Evolutionary conservation across 495 filamentous ascomycete species (phyloP).

Genomic region (Thozetella sp.): DNA sequence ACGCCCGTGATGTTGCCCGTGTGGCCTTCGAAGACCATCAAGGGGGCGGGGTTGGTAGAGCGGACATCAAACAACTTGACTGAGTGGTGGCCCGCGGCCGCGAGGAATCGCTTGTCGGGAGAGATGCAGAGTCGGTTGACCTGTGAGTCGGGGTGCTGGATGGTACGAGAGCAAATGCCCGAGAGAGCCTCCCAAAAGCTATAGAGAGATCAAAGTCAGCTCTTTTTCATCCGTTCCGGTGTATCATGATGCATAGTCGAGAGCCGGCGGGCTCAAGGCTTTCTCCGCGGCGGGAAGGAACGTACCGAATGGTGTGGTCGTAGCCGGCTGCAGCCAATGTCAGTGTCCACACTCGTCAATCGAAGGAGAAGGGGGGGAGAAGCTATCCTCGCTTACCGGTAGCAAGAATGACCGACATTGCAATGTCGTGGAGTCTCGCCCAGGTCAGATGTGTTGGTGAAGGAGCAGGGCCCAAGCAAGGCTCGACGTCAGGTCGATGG

Average conservation of each 20-base stretch:
- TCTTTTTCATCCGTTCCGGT: not conserved
- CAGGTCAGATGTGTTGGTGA: not conserved
- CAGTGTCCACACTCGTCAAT: slow-evolving; percentile 4
- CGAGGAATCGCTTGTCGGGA: slow-evolving; percentile 94
- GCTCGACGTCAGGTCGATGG: not conserved
- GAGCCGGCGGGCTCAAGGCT: too few species aligned
- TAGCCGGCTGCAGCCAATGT: slow-evolving; percentile 72
- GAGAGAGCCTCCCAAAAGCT: slow-evolving; percentile 99
- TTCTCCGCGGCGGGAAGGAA: too few species aligned
- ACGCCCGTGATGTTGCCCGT: slow-evolving; percentile 94
- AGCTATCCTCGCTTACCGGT: slow-evolving; percentile 60
- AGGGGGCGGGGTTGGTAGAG: slow-evolving; percentile 88
- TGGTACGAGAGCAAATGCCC: slow-evolving; percentile 95
- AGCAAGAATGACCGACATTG: slow-evolving; percentile 86
- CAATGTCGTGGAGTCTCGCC: slow-evolving; percentile 11
- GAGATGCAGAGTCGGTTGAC: slow-evolving; percentile 98
- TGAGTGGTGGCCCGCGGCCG: slow-evolving; percentile 90
- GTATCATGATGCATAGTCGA: too few species aligned
- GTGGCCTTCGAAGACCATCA: slow-evolving; percentile 93
- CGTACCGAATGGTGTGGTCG: slow-evolving; percentile 97
- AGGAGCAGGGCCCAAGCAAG: too few species aligned
- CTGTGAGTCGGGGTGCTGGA: slow-evolving; percentile 96
- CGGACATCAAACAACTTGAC: slow-evolving; percentile 98
- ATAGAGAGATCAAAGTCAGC: not conserved
- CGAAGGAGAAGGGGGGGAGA: slow-evolving; percentile 1